These are phyloP conservation scores for baker's yeast (Saccharomyces cerevisiae) DNA, from an alignment of 805 yeast genomes.

Conservation along the genomic window DNA sequence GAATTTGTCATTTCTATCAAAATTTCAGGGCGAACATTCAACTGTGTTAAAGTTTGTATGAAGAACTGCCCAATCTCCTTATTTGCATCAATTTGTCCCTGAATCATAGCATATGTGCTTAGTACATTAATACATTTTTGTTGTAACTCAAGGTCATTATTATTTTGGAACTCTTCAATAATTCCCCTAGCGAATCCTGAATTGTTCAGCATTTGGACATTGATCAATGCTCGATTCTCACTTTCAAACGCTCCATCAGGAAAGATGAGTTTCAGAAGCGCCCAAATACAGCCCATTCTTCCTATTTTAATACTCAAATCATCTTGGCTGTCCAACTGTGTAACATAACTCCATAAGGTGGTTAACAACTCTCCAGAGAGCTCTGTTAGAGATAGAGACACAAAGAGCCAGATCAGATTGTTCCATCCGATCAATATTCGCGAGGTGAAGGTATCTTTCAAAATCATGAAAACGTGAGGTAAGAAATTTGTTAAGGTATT, in stretches of 20 bases:
- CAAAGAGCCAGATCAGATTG: constrained; percentile 51
- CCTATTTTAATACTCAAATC: constrained; percentile 29
- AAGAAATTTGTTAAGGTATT: constrained; percentile 16
- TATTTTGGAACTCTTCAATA: not conserved
- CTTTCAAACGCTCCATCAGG: constrained; percentile 10
- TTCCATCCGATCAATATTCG: constrained; percentile 61
- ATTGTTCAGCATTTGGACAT: constrained; percentile 11
- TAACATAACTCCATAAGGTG: constrained; percentile 14
- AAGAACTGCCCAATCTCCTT: constrained; percentile 39
- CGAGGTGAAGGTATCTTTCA: constrained; percentile 42
- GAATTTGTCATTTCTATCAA: constrained; percentile 55
- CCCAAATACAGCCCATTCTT: constrained; percentile 40
- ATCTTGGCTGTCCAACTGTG: constrained; percentile 6
- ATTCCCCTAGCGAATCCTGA: constrained; percentile 22
- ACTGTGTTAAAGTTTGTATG: constrained; percentile 22
- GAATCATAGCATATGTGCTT: constrained; percentile 41
- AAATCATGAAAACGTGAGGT: constrained; percentile 34
- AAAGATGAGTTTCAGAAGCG: constrained; percentile 29
- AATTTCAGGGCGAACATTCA: constrained; percentile 31
- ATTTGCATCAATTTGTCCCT: constrained; percentile 40
- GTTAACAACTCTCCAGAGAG: constrained; percentile 9
- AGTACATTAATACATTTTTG: constrained; percentile 41
- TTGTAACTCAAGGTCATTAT: constrained; percentile 32
- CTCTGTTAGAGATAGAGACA: constrained; percentile 14
- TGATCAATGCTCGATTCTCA: constrained; percentile 13